Evolutionary conservation across 371 early-diverging fungal species (phyloP), one percentile per base, ranked within the genome.

Genomic region (Mucor sp.): DNA sequence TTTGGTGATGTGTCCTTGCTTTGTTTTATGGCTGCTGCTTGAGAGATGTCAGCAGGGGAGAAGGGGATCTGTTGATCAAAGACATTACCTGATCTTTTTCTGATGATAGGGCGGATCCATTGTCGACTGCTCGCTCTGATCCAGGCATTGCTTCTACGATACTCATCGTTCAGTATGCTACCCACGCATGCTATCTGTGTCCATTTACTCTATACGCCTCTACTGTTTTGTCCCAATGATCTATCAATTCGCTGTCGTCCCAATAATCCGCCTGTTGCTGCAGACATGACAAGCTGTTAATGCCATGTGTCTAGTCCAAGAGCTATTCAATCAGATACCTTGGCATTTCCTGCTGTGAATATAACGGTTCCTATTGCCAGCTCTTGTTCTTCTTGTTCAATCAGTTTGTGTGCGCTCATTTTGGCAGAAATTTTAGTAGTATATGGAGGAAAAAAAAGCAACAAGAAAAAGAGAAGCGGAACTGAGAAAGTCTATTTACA

Each of bases 191-290:
- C 21, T 60, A 4, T 8, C 25, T n/a, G 1, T 21, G n/a, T 25
- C 7, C 9, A 6, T 35, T 65, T 70, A 74, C 74, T 66, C 68
- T 67, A 28, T 65, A 74, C 6, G 61, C 37, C 30, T 74, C 68
- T 1, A 74, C 56, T 25, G 64, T 65, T 56, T 25, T 62, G 23
- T 74, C 74, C 74, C 74, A 74, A 32, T 74, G 74, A 5, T 67
- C 74, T 58, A 74, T 74, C 21, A 74, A 43, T 25, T 74, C 74
- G 3, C 70, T 58, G 37, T 74, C 74, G 55, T 74, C 74, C 74
- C 74, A 74, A 15, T 57, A 53, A 57, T 70, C 67, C 3, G 58
- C 44, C 57, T 66, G 30, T 70, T 74, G 62, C 28, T 27, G n/a
- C 7, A 37, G 23, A 11, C 30, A 35, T 48, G 23, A 9, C 6